These are phyloP conservation scores for Thalassiosira ordinaria DNA, from an alignment of 352 stramenopile species.

Conservation along the genomic window DNA sequence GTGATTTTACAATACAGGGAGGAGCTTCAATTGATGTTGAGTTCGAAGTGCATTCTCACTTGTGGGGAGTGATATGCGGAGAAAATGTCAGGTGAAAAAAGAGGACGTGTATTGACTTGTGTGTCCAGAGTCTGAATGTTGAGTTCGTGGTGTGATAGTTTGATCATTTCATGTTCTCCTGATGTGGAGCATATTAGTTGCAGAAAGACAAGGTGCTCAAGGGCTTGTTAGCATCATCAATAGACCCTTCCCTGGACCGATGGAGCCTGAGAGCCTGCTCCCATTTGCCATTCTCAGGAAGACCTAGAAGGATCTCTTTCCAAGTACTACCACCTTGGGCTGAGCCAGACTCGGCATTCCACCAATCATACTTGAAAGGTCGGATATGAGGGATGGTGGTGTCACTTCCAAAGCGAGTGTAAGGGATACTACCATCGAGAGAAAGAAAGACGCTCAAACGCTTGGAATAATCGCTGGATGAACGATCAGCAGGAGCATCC, in stretches of 20 bases:
- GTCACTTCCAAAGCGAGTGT: background rate
- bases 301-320: conserved; percentile 45
- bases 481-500: background rate
- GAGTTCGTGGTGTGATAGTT: no score
- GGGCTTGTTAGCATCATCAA: conserved; percentile 34
- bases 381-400: conserved; percentile 16
- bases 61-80: no score
- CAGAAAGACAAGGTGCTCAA: conserved; percentile 53
- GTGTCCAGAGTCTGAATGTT: no score
- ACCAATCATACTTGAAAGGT: background rate
- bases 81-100: no score
- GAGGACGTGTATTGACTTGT: no score
- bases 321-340: conserved; percentile 17
- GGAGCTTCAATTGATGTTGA: no score
- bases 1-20: no score
- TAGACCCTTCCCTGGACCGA: conserved; percentile 20
- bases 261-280: conserved; percentile 10
- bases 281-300: conserved; percentile 23
- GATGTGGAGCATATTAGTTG: no score
- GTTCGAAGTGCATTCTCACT: no score
- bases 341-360: background rate
- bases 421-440: conserved; percentile 12
- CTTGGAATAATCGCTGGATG: background rate
- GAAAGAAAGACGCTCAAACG: conserved; percentile 45
- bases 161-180: no score